phyloP scores from a whole-genome alignment of 1,284 basidiomycete species.

The Laetiporus sulphureus region DNA sequence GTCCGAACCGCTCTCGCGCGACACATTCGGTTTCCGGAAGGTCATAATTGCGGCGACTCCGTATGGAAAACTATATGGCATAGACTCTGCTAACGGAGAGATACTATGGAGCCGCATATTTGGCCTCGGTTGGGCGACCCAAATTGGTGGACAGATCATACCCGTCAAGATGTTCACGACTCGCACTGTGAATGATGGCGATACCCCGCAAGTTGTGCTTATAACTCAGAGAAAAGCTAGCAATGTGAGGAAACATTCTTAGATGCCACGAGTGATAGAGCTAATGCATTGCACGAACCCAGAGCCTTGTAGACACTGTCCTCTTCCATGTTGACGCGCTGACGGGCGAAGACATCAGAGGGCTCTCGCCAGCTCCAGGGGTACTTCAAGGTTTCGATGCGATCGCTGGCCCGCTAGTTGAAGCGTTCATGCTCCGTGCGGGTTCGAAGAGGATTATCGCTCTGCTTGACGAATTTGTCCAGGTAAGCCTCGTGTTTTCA shows the following conservation, averaged over 20 bases:
- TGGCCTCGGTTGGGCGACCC: slow-evolving; percentile 55
- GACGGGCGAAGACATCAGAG: slow-evolving; percentile 55
- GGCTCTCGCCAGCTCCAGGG: slow-evolving; percentile 21
- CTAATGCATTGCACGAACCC: slow-evolving; percentile 3
- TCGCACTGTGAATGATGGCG: slow-evolving; percentile 42
- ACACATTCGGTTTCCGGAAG: slow-evolving; percentile 87
- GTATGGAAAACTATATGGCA: slow-evolving; percentile 74
- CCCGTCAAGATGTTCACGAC: slow-evolving; percentile 54
- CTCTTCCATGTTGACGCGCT: slow-evolving; percentile 75
- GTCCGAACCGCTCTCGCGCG: slow-evolving; percentile 45
- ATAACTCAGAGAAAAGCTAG: slow-evolving; percentile 53
- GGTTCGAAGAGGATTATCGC: slow-evolving; percentile 42
- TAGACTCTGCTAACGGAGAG: slow-evolving; percentile 75
- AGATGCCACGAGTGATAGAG: not conserved
- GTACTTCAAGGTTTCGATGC: slow-evolving; percentile 52
- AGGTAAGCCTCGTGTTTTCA: slow-evolving; percentile 43
- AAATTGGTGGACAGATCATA: slow-evolving; percentile 45
- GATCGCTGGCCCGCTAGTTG: slow-evolving; percentile 50
- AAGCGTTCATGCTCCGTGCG: slow-evolving; percentile 47
- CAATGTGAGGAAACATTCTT: slow-evolving; percentile 40
- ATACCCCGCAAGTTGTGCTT: slow-evolving; percentile 51
- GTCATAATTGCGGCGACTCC: slow-evolving; percentile 70
- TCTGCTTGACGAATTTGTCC: slow-evolving; percentile 61
- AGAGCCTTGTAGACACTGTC: slow-evolving; percentile 62
- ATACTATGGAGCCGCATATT: slow-evolving; percentile 74